These are phyloP conservation scores for Choricystis sp. DNA, from an alignment of 139 green algal species.

Conservation along the genomic window DNA sequence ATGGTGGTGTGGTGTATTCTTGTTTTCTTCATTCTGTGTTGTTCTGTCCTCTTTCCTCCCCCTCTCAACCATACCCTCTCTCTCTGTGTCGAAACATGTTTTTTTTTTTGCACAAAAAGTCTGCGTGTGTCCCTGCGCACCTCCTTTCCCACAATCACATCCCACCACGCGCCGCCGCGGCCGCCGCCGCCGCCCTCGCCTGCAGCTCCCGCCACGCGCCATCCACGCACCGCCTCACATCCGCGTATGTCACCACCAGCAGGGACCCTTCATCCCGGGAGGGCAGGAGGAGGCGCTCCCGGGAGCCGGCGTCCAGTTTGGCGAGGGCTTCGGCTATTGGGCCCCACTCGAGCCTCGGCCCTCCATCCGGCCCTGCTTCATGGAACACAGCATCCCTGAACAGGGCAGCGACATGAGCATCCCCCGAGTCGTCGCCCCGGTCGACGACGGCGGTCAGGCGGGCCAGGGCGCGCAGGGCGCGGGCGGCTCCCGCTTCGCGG, in stretches of 20 bases:
- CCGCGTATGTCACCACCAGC: slow-evolving; percentile 76
- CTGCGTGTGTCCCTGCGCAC: no score
- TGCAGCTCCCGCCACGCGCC: slow-evolving; percentile 37
- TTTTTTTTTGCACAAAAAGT: no score
- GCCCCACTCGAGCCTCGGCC: slow-evolving; percentile 70
- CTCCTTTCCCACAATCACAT: neutral
- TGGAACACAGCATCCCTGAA: slow-evolving; percentile 88
- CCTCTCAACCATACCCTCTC: no score
- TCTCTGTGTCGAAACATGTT: no score
- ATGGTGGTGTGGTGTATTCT: neutral
- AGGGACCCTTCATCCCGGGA: slow-evolving; percentile 68
- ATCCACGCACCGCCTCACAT: slow-evolving; percentile 58
- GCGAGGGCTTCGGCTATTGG: slow-evolving; percentile 72
- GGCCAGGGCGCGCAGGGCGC: slow-evolving; percentile 64
- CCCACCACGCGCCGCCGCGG: neutral
- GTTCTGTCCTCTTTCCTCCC: no score
- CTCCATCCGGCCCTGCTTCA: slow-evolving; percentile 45
- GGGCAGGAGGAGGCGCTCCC: slow-evolving; percentile 62
- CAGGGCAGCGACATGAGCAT: slow-evolving; percentile 72
- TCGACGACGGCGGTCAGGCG: slow-evolving; percentile 59
- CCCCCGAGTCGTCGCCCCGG: slow-evolving; percentile 26
- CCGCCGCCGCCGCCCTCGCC: neutral
- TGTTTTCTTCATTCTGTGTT: neutral
- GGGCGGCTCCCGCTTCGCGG: slow-evolving; percentile 76
- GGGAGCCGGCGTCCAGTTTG: slow-evolving; percentile 68